Evolutionary conservation across 2,329 filamentous ascomycete genomes (phyloP), one percentile per base, ranked within the genome.

Genomic region (Fusarium pilosicola): DNA sequence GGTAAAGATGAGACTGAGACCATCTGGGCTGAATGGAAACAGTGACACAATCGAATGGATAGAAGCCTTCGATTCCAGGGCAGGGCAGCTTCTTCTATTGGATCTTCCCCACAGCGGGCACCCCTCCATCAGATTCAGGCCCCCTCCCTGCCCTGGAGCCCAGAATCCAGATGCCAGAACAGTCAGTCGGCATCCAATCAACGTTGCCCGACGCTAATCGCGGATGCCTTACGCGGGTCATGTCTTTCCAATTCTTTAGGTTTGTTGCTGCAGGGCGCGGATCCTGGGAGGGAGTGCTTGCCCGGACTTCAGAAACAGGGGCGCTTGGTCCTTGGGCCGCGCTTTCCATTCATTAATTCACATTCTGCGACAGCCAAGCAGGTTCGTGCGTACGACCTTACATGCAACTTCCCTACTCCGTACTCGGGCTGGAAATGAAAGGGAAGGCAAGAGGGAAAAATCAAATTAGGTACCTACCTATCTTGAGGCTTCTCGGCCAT

Each of bases 301-400:
- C 60, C 71, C 62, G 59, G 57, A 57, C 67, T 39, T 66, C 34
- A 52, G 56, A 66, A 60, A 73, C 68, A 69, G 64, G 71, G 70
- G 70, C 61, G 30, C 44, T 46, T 57, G 69, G 34, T 49, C 46
- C 34, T 62, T 74, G 59, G 70, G 72, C 72, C 72, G 72, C 72
- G 72, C 64, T 74, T 74, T 74, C 72, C 72, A 74, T 66, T 51
- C 68, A 61, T 66, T 73, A 74, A 74, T 74, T 74, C 71, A 68
- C 32, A 66, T 57, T 57, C 60, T 74, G 68, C 48, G 68, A 70
- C 68, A 62, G 54, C 57, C 71, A 59, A 73, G 70, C 56, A 74
- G 70, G 67, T 69, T 61, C 67, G 67, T 70, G 67, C 67, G 66
- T 61, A 46, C 61, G 34, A 46, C 56, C 30, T 68, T 55, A 68